These are phyloP conservation scores for Blastobotrys serpentis DNA, from an alignment of 1,139 yeast genomes.

Conservation along the genomic window DNA sequence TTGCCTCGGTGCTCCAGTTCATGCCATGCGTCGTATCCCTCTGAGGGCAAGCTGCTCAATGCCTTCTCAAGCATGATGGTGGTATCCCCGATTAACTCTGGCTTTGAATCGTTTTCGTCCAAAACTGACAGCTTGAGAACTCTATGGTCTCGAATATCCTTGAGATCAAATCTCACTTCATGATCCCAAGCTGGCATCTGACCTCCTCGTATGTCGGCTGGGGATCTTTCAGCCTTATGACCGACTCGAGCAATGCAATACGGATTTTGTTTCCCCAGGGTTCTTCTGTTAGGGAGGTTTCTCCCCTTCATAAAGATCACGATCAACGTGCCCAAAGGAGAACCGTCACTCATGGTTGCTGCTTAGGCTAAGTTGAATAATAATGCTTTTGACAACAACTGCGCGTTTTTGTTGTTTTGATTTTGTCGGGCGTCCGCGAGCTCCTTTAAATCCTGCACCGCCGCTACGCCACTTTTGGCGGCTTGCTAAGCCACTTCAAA, in stretches of 20 bases:
- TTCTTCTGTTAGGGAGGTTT: slow-evolving; percentile 78
- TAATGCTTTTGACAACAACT: not conserved
- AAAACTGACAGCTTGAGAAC: slow-evolving; percentile 67
- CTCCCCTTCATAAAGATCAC: slow-evolving; percentile 41
- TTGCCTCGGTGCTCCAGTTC: slow-evolving; percentile 64
- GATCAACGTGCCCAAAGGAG: slow-evolving; percentile 38
- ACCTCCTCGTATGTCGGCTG: slow-evolving; percentile 76
- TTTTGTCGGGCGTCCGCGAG: not conserved
- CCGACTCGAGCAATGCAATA: slow-evolving; percentile 78
- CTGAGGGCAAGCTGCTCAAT: slow-evolving; percentile 55
- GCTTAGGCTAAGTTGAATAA: not conserved
- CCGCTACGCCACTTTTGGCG: too few relatives aligned
- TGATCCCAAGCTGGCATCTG: slow-evolving; percentile 88
- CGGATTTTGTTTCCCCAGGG: slow-evolving; percentile 86
- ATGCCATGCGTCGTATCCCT: slow-evolving; percentile 89
- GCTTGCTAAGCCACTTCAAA: too few relatives aligned
- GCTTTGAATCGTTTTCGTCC: slow-evolving; percentile 84
- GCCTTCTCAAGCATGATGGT: slow-evolving; percentile 77
- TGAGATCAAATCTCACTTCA: slow-evolving; percentile 69
- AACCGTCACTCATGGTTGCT: slow-evolving; percentile 11
- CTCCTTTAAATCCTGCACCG: not conserved
- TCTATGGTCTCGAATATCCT: slow-evolving; percentile 44
- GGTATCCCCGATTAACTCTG: slow-evolving; percentile 80
- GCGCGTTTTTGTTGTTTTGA: slow-evolving; percentile 2
- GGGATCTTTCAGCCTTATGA: slow-evolving; percentile 75